Percentiles rank a stretch among this genome's conserved stretches.
Conservation (phyloP, 257 asterid species). For the Pogostemon cablin region DNA sequence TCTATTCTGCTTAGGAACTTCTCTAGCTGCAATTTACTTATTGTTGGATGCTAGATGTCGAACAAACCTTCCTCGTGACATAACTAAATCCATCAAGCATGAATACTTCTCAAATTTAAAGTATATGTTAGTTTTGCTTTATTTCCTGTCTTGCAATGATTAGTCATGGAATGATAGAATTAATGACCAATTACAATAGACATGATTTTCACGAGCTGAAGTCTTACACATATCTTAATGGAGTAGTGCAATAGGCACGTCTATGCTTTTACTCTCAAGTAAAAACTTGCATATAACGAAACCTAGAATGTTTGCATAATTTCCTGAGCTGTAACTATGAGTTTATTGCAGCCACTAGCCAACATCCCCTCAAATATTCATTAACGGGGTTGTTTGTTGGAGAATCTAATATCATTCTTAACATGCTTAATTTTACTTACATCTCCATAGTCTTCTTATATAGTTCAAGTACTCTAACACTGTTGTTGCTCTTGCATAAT, state of each 20-base stretch:
- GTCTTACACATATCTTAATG: background rate
- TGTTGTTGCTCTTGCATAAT: constrained; percentile 47
- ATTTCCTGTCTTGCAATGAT: background rate
- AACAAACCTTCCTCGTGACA: no score
- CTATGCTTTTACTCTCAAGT: background rate
- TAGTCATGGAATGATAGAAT: no score
- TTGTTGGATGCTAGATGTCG: background rate
- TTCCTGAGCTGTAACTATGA: background rate
- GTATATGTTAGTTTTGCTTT: background rate
- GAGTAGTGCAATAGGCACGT: background rate
- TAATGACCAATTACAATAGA: no score
- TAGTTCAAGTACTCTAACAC: constrained; percentile 23
- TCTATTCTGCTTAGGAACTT: background rate
- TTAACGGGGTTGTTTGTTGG: constrained; percentile 88
- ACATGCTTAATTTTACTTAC: constrained; percentile 50
- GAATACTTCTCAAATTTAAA: background rate
- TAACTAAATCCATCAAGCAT: background rate
- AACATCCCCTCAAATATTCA: constrained; percentile 93
- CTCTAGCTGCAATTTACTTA: background rate
- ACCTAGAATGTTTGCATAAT: background rate
- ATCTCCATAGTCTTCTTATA: background rate
- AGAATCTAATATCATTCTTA: constrained; percentile 94
- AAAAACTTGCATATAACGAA: background rate
- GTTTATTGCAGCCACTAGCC: constrained; percentile 85
- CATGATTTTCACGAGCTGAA: background rate